Evolutionary conservation across 768 basidiomycete species (phyloP).

Genomic region (Trametes cinnabarina): DNA sequence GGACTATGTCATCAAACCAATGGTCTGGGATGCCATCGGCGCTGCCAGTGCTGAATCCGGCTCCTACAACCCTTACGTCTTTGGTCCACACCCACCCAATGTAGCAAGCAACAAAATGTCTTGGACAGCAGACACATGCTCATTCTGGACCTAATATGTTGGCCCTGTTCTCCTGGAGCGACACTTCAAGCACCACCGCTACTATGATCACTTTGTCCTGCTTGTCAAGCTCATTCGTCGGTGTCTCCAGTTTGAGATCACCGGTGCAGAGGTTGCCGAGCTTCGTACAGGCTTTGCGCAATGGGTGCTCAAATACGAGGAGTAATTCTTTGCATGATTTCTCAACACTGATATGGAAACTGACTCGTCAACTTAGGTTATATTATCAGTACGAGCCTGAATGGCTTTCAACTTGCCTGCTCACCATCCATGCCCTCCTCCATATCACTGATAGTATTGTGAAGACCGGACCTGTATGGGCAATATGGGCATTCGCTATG

Average conservation of each 20-base stretch:
- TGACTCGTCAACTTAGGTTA: constrained; percentile 2
- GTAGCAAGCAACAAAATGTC: constrained; percentile 26
- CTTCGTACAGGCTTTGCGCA: constrained; percentile 31
- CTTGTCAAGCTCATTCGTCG: constrained; percentile 38
- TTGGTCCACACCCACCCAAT: constrained; percentile 36
- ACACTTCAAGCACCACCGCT: constrained; percentile 31
- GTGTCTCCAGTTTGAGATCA: constrained; percentile 39
- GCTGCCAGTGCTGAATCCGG: constrained; percentile 31
- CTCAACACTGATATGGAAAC: too few relatives aligned
- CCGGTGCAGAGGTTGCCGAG: constrained; percentile 24
- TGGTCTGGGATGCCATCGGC: constrained; percentile 44
- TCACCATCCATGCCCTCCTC: constrained; percentile 34
- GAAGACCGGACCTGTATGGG: constrained; percentile 24
- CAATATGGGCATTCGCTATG: constrained; percentile 32
- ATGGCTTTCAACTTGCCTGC: constrained; percentile 28
- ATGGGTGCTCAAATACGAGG: constrained; percentile 42
- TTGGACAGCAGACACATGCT: constrained; percentile 39
- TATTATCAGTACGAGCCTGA: constrained; percentile 31
- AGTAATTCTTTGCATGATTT: constrained; percentile 26
- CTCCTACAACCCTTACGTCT: constrained; percentile 38
- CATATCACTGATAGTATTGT: constrained; percentile 31
- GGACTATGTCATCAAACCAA: constrained; percentile 28
- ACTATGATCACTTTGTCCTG: constrained; percentile 43
- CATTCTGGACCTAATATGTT: constrained; percentile 41
- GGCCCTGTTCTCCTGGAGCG: constrained; percentile 38